Percentiles rank a stretch among this genome's conserved stretches.
These are phyloP conservation scores for Posidonia oceanica DNA, from an alignment of 116 monocot genomes.

Conservation along the genomic window DNA sequence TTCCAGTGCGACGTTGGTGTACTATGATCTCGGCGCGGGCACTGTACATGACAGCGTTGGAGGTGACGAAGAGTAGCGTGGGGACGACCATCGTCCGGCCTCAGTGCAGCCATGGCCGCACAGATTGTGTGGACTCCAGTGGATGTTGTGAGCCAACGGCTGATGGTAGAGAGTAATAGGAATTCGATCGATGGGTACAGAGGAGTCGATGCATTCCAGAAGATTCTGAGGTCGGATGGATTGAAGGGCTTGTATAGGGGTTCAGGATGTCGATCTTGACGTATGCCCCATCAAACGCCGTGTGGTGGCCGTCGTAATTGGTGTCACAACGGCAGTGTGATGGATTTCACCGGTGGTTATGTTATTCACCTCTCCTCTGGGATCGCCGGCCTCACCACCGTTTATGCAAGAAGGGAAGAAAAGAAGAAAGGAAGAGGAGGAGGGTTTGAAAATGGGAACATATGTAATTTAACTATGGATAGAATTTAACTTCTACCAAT, in stretches of 20 bases:
- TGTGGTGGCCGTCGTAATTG: constrained; percentile 87
- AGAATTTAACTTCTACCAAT: too few relatives aligned
- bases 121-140: constrained; percentile 79
- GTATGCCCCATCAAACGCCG: constrained; percentile 74
- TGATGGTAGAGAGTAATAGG: constrained; percentile 50
- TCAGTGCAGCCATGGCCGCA: constrained; percentile 62
- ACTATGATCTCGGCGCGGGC: constrained; percentile 75
- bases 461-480: too few relatives aligned
- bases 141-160: constrained; percentile 71
- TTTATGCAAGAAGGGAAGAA: too few relatives aligned
- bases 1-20: constrained; percentile 56
- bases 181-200: constrained; percentile 13
- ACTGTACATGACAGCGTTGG: constrained; percentile 73
- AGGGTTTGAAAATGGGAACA: too few relatives aligned
- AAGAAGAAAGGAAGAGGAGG: too few relatives aligned
- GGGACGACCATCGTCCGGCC: constrained; percentile 37
- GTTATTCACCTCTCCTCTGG: constrained; percentile 82
- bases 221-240: constrained; percentile 52
- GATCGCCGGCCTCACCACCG: constrained; percentile 54
- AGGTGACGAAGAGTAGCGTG: constrained; percentile 58
- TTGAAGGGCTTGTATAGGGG: constrained; percentile 62
- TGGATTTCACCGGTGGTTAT: constrained; percentile 75
- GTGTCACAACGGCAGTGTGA: constrained; percentile 67
- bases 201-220: constrained; percentile 52
- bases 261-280: constrained; percentile 77